These are phyloP conservation scores for Phialophora expanda DNA, from an alignment of 2,329 filamentous ascomycete species.

Conservation along the genomic window DNA sequence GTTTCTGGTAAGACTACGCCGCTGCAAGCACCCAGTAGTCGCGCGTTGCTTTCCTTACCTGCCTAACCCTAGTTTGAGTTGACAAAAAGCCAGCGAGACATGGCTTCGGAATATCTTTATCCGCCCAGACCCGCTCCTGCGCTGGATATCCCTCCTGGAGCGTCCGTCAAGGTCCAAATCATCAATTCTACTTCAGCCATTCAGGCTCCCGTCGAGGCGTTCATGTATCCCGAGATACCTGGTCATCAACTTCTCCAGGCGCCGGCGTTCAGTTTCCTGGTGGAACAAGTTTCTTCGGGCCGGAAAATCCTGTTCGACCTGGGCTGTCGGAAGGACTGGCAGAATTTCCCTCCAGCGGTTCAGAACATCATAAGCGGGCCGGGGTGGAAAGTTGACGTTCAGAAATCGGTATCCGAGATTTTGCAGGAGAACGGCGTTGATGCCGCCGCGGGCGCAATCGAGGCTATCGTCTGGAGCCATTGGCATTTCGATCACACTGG, in stretches of 20 bases:
- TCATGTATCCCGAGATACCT: constrained; percentile 10
- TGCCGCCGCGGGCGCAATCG: constrained; percentile 22
- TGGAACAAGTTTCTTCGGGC: constrained; percentile 49
- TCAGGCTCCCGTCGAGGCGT: constrained; percentile 9
- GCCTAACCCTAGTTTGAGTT: background rate
- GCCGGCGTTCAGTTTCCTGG: constrained; percentile 47
- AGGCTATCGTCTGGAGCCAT: constrained; percentile 39
- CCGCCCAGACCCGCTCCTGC: constrained; percentile 8
- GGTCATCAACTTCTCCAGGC: constrained; percentile 3
- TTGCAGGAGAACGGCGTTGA: constrained; percentile 32
- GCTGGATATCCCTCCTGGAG: constrained; percentile 16
- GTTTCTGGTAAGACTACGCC: background rate
- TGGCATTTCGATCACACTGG: constrained; percentile 55
- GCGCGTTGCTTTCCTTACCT: background rate
- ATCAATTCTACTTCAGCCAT: constrained; percentile 14
- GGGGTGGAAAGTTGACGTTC: constrained; percentile 12
- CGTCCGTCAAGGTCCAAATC: constrained; percentile 15
- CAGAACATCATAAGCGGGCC: constrained; percentile 12
- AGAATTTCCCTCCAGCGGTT: constrained; percentile 25
- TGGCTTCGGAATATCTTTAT: constrained; percentile 14
- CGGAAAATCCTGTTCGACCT: constrained; percentile 47
- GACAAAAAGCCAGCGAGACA: background rate
- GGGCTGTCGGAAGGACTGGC: constrained; percentile 40
- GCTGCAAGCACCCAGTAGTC: background rate
- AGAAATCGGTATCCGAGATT: constrained; percentile 33